Evolutionary conservation across 768 basidiomycete species (phyloP).

Genomic region (Tricholomella constricta): DNA sequence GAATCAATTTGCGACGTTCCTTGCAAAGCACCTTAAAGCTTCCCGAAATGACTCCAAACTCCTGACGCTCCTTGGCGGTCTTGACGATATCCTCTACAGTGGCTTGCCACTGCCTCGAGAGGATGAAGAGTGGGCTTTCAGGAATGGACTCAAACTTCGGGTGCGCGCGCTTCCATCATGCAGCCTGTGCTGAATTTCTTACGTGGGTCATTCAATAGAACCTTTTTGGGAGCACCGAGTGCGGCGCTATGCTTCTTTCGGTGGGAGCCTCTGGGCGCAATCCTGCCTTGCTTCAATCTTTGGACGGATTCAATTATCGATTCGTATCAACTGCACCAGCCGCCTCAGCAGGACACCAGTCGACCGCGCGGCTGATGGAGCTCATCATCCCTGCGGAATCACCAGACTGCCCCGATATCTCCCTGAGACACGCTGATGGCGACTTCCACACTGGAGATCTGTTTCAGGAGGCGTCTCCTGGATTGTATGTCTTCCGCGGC

Average conservation of each 20-base stretch:
- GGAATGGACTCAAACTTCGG: conserved; percentile 53
- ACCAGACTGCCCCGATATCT: conserved; percentile 64
- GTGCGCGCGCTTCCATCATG: conserved; percentile 30
- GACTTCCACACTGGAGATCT: conserved; percentile 82
- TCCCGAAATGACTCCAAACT: conserved; percentile 61
- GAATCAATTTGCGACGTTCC: conserved; percentile 72
- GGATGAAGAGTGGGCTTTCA: conserved; percentile 80
- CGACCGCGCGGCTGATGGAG: conserved; percentile 60
- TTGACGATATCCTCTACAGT: conserved; percentile 67
- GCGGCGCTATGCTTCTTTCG: conserved; percentile 72
- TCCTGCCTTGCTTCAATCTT: conserved; percentile 52
- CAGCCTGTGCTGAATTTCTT: too few species aligned
- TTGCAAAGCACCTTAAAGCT: conserved; percentile 60
- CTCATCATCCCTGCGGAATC: conserved; percentile 70
- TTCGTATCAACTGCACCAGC: conserved; percentile 57
- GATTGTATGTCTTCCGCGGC: conserved; percentile 65
- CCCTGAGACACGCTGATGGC: conserved; percentile 62
- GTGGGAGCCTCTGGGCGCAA: conserved; percentile 51
- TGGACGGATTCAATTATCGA: conserved; percentile 61
- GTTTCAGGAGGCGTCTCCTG: conserved; percentile 64
- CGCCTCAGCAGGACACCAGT: conserved; percentile 48
- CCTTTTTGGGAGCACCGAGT: conserved; percentile 80
- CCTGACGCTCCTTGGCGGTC: conserved; percentile 50
- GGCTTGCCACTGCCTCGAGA: conserved; percentile 67
- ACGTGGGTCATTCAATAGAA: too few species aligned